Evolutionary conservation across 331 rosid genomes (phyloP), one percentile per base, ranked within the genome.

Genomic region (Dryas integrifolia): DNA sequence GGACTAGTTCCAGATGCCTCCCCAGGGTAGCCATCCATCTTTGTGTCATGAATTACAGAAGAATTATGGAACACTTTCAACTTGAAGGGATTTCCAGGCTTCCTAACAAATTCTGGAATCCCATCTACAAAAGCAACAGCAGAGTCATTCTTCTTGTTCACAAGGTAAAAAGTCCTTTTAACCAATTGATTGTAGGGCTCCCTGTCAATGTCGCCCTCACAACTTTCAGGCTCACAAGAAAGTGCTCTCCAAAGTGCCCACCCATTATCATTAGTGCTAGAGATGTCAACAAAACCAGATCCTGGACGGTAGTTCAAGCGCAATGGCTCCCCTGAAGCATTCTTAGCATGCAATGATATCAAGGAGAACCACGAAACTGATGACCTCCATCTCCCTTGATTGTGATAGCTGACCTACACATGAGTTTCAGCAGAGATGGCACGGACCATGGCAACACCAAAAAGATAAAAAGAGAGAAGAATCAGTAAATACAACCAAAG

Each of bases 71-170:
- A 85, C 58, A 94, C 83, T 86, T 91, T 94, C 58, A 91, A 88
- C 89, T 94, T 94, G 80, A 89, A 84, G 55, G 92, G 96, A 81
- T 81, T 89, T 81, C 98, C 98, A 76, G 97, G 98, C 85, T 88
- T 91, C 77, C 65, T 79, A 53, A 94, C 92, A 72, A 89, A 89
- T 86, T 89, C 96, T 15, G 85, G 91, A 85, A 87, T 68, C 70
- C 88, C 92, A 91, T 91, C 96, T 71, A 88, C 72, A 39, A 91
- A 88, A 70, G 96, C 96, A 85, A 94, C 80, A 81, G 88, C 92
- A 81, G 86, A 91, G 77, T 83, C 88, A 76, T 84, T 94, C 86
- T 74, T 89, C 86, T 88, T 86, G 86, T 94, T 94, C 76, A 82
- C 85, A 69, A 91, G 89, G 87, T 83, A 85, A 81, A 88, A 86